phyloP scores from a whole-genome alignment of 371 early-diverging fungal species.

The Dinochytrium kinnereticum region DNA sequence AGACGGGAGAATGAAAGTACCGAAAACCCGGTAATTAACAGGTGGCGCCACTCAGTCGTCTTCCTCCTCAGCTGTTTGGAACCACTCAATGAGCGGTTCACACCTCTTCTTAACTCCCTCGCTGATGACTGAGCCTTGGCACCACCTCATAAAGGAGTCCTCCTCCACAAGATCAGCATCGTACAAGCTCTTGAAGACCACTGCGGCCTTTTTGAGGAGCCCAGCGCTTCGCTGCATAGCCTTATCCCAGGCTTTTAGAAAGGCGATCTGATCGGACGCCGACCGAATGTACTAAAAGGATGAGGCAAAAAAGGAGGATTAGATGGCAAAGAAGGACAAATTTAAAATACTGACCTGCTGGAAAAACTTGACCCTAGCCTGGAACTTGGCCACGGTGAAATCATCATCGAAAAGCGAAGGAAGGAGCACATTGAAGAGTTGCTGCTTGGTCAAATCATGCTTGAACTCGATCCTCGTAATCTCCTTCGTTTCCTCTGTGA shows the following conservation, averaged over 20 bases:
- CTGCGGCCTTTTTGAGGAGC: constrained; percentile 58
- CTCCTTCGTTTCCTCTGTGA: constrained; percentile 70
- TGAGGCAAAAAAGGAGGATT: not conserved
- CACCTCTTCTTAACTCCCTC: constrained; percentile 65
- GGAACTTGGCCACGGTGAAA: constrained; percentile 34
- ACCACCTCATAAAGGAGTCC: constrained; percentile 70
- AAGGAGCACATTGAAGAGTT: constrained; percentile 66
- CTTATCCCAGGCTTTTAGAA: constrained; percentile 71
- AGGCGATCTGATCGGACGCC: constrained; percentile 61
- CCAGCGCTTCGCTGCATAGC: constrained; percentile 58
- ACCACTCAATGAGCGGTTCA: constrained; percentile 70
- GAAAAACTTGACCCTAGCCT: constrained; percentile 57
- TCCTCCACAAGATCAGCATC: constrained; percentile 76
- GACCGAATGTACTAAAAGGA: constrained; percentile 58
- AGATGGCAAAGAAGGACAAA: not conserved
- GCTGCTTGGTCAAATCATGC: constrained; percentile 72
- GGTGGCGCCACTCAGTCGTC: constrained; percentile 39
- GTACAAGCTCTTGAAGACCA: constrained; percentile 68
- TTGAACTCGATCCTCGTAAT: constrained; percentile 76
- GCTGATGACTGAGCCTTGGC: constrained; percentile 52
- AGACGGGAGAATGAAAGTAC: too few relatives aligned
- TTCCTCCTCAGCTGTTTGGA: constrained; percentile 73
- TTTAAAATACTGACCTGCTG: constrained; percentile 53
- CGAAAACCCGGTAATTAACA: too few relatives aligned
- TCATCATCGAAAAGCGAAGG: constrained; percentile 64